Conservation (phyloP, 2,329 filamentous ascomycete species). For the Arthrinium puccinioides region DNA sequence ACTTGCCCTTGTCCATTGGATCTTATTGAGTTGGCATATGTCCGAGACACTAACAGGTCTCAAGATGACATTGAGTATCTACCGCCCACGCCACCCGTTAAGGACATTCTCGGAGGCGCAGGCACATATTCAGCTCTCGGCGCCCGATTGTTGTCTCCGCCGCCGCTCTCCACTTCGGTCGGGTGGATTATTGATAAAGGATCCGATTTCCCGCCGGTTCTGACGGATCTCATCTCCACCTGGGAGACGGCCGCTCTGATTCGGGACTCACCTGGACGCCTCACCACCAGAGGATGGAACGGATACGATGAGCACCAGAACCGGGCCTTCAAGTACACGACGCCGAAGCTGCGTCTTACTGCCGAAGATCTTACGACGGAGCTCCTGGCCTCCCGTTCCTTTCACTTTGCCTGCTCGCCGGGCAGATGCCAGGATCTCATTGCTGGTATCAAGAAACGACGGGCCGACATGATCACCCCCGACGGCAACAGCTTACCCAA, state of each 20-base stretch:
- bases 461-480: slow-evolving; percentile 30
- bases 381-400: slow-evolving; percentile 66
- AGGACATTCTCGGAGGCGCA: slow-evolving; percentile 78
- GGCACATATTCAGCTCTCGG: slow-evolving; percentile 83
- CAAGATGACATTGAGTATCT: slow-evolving; percentile 87
- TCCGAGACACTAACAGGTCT: slow-evolving; percentile 11
- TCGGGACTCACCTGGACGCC: slow-evolving; percentile 55
- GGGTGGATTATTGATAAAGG: slow-evolving; percentile 92
- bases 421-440: slow-evolving; percentile 70
- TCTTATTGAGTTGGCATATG: background rate
- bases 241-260: slow-evolving; percentile 74
- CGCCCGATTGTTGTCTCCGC: slow-evolving; percentile 77
- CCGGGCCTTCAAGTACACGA: slow-evolving; percentile 77
- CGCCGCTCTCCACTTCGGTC: slow-evolving; percentile 56
- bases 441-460: slow-evolving; percentile 56
- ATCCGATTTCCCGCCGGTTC: slow-evolving; percentile 69
- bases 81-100: slow-evolving; percentile 59
- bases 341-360: slow-evolving; percentile 76
- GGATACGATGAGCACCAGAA: slow-evolving; percentile 69
- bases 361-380: slow-evolving; percentile 59
- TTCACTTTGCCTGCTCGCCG: slow-evolving; percentile 83
- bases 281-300: slow-evolving; percentile 91
- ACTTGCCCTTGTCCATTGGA: too few species aligned
- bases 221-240: slow-evolving; percentile 56
- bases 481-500: slow-evolving; percentile 27